A percentile compares a stretch with the other conserved stretches of the same genome.
These are phyloP conservation scores for Backusella tarrabulga DNA, from an alignment of 192 early-diverging fungal species.

Conservation along the genomic window DNA sequence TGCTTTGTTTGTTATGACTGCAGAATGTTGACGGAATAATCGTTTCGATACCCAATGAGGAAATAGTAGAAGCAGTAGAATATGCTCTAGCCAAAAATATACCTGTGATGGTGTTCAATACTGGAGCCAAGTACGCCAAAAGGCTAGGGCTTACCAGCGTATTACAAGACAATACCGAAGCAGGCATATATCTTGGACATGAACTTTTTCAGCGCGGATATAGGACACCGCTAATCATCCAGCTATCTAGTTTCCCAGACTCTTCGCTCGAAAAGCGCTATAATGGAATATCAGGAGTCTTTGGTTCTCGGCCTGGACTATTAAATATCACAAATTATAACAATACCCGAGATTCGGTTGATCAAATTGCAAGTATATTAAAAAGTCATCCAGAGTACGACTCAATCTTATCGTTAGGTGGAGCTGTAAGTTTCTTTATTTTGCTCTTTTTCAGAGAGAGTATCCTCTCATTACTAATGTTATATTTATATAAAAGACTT, in stretches of 20 bases:
- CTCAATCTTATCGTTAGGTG: slow-evolving; percentile 17
- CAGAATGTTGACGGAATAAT: slow-evolving; percentile 22
- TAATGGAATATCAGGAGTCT: neutral
- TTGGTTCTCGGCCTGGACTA: neutral
- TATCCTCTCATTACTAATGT: neutral
- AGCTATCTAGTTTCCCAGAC: neutral
- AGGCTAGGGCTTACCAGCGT: slow-evolving; percentile 10
- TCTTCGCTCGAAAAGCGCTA: neutral
- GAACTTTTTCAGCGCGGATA: neutral
- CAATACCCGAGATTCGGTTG: neutral
- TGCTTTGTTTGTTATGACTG: neutral
- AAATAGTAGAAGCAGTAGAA: slow-evolving; percentile 1
- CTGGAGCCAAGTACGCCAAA: neutral
- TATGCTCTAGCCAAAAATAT: slow-evolving; percentile 1
- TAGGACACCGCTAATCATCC: neutral
- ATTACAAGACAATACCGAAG: slow-evolving; percentile 5
- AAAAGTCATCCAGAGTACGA: slow-evolving; percentile 5
- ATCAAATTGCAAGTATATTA: neutral
- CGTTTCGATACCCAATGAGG: slow-evolving; percentile 11
- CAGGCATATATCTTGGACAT: neutral
- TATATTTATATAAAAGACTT: neutral
- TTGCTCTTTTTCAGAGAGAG: neutral
- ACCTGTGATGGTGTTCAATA: slow-evolving; percentile 23
- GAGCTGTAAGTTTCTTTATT: neutral
- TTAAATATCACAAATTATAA: neutral